A percentile compares a stretch with the other conserved stretches of the same genome.
Evolutionary conservation across 2,329 filamentous ascomycete species (phyloP).

Genomic region (Aspergillus hiratsukae): DNA sequence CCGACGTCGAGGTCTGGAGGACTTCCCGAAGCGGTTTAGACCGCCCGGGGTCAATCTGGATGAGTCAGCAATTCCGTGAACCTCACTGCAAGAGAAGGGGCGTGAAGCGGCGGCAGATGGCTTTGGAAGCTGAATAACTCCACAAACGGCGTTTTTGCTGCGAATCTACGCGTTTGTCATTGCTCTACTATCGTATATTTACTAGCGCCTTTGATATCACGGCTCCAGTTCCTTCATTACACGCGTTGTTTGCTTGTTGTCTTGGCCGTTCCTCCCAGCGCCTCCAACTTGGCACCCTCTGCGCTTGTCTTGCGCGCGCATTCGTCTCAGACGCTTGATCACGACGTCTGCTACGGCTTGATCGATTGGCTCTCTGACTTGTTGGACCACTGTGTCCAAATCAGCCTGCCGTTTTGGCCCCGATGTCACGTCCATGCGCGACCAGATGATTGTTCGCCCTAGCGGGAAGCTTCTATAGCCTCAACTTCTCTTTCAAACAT

Average conservation of each 20-base stretch:
- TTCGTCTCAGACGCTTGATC: not conserved
- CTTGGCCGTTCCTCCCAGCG: not conserved
- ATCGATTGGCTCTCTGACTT: not conserved
- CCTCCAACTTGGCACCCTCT: slow-evolving; percentile 6
- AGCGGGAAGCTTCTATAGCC: slow-evolving; percentile 25
- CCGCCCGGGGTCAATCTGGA: slow-evolving; percentile 10
- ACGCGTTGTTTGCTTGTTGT: slow-evolving; percentile 26
- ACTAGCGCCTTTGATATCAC: slow-evolving; percentile 10
- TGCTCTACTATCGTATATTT: slow-evolving; percentile 7
- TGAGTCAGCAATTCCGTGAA: slow-evolving; percentile 37
- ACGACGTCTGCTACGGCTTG: not conserved
- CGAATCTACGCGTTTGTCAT: slow-evolving; percentile 23
- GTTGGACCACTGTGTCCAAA: slow-evolving; percentile 10
- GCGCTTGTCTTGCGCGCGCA: slow-evolving; percentile 10
- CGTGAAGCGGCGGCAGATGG: slow-evolving; percentile 25
- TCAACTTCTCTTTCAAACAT: slow-evolving; percentile 11
- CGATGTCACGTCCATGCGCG: slow-evolving; percentile 23
- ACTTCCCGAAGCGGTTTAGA: slow-evolving; percentile 29
- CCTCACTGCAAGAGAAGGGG: slow-evolving; percentile 33
- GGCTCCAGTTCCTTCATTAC: slow-evolving; percentile 9
- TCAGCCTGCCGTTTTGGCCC: slow-evolving; percentile 13
- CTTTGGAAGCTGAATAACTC: slow-evolving; percentile 26
- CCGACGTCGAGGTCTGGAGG: slow-evolving; percentile 25
- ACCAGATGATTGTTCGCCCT: slow-evolving; percentile 25
- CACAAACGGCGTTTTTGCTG: slow-evolving; percentile 15